Percentiles rank a stretch among this genome's conserved stretches.
Evolutionary conservation across 2,329 filamentous ascomycete genomes (phyloP).

Genomic region (Exophiala calicioides): DNA sequence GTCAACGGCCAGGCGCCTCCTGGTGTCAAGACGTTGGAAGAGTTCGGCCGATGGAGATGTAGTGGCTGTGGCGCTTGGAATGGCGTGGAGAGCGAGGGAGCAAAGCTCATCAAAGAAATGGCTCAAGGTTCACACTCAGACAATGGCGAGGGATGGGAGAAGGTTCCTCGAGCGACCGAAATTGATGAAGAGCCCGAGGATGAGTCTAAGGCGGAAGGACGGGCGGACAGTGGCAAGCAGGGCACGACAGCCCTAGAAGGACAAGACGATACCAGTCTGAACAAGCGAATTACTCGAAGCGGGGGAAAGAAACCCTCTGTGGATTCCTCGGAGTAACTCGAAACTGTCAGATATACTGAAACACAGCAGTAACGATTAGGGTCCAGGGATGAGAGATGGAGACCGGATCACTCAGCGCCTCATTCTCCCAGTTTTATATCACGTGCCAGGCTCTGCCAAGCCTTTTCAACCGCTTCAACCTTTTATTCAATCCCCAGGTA

Average conservation of each 20-base stretch:
- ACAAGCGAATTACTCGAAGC: slow-evolving; percentile 29
- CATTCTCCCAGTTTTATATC: too few relatives aligned
- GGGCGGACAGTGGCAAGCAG: slow-evolving; percentile 3
- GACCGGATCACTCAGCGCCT: too few relatives aligned
- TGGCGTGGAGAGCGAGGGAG: slow-evolving; percentile 66
- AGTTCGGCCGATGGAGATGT: slow-evolving; percentile 86
- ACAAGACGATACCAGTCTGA: slow-evolving; percentile 15
- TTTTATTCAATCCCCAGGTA: too few relatives aligned
- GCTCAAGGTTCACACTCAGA: slow-evolving; percentile 17
- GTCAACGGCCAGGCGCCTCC: slow-evolving; percentile 97
- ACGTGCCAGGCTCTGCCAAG: too few relatives aligned
- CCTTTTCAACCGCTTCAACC: too few relatives aligned
- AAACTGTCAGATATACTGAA: too few relatives aligned
- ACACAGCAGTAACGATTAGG: too few relatives aligned
- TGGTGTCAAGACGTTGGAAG: slow-evolving; percentile 72
- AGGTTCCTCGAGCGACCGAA: slow-evolving; percentile 11
- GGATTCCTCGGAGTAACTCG: slow-evolving; percentile 22
- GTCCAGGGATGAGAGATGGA: too few relatives aligned
- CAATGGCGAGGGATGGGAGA: slow-evolving; percentile 23
- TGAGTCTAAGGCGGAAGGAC: slow-evolving; percentile 7
- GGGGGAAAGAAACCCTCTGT: slow-evolving; percentile 14
- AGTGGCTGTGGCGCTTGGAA: slow-evolving; percentile 81
- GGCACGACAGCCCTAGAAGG: slow-evolving; percentile 24
- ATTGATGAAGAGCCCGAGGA: slow-evolving; percentile 12
- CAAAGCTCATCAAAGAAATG: slow-evolving; percentile 71